Percentiles rank a stretch among this genome's conserved stretches.
Conservation (phyloP, 1,284 basidiomycete genomes). For the Uromyces viciae-fabae region DNA sequence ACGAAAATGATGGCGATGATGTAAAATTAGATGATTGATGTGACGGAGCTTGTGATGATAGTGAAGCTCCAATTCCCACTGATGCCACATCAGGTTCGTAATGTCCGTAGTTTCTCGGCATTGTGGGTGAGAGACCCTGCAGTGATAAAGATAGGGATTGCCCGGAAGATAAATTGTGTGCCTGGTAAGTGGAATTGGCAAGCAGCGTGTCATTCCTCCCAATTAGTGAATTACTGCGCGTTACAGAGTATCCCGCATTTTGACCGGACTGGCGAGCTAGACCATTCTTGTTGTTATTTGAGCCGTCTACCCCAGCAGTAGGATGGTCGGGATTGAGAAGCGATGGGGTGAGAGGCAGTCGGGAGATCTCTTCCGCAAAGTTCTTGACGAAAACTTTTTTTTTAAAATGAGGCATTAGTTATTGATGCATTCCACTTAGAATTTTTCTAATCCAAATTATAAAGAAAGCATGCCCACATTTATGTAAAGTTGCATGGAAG, state of each 20-base stretch:
- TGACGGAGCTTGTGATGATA: background rate
- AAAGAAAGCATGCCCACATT: conserved; percentile 50
- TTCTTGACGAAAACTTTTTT: conserved; percentile 72
- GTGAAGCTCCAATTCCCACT: background rate
- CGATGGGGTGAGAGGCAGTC: conserved; percentile 49
- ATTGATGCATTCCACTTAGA: background rate
- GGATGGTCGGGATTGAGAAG: background rate
- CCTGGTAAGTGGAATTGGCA: background rate
- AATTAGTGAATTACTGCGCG: conserved; percentile 15
- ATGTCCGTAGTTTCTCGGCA: background rate
- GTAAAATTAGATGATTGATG: conserved; percentile 13
- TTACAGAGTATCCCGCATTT: background rate
- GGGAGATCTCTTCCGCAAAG: conserved; percentile 74
- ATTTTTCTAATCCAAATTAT: background rate
- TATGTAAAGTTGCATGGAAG: conserved; percentile 85
- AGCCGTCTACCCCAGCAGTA: background rate
- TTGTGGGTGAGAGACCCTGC: background rate
- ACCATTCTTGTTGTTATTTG: background rate
- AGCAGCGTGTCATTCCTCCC: background rate
- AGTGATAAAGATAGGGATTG: conserved; percentile 18
- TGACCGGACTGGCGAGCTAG: background rate
- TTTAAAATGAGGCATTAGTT: background rate
- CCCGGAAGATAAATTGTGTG: background rate
- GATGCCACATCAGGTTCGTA: background rate
- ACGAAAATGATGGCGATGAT: background rate